Conservation (phyloP, 495 filamentous ascomycete genomes). For the Aspergillus heteromorphus region DNA sequence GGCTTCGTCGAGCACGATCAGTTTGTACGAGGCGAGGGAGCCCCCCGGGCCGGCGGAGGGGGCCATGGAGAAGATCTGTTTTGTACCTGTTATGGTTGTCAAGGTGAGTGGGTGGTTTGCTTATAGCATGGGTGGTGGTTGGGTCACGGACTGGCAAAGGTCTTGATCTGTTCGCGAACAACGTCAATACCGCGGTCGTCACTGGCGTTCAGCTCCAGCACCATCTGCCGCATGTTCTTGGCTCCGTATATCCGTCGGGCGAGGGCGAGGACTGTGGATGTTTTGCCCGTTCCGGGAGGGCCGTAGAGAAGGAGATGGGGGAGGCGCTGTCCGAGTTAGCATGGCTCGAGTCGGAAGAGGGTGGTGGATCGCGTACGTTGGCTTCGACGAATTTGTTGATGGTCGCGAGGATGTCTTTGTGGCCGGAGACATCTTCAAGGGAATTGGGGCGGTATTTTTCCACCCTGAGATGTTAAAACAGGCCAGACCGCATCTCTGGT, state of each 20-base stretch:
- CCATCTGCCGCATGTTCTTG: conserved; percentile 96
- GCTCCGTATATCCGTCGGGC: conserved; percentile 87
- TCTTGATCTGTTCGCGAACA: conserved; percentile 98
- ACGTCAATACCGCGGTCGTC: conserved; percentile 98
- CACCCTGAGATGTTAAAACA: conserved; percentile 63
- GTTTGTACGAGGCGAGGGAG: conserved; percentile 74
- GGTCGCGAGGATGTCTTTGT: conserved; percentile 93
- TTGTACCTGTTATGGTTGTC: no score
- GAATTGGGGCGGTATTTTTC: conserved; percentile 94
- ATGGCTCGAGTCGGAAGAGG: neutral
- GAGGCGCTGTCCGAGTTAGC: conserved; percentile 50
- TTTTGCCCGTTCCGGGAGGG: conserved; percentile 95
- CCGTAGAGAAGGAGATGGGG: conserved; percentile 98
- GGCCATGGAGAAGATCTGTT: conserved; percentile 59
- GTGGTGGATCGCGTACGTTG: conserved; percentile 49
- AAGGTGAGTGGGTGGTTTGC: conserved; percentile 35
- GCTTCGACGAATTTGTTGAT: conserved; percentile 95
- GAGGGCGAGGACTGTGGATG: conserved; percentile 90
- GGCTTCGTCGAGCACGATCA: conserved; percentile 96
- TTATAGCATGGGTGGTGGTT: neutral
- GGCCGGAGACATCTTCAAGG: conserved; percentile 90
- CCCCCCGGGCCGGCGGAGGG: conserved; percentile 39
- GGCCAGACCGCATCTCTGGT: neutral
- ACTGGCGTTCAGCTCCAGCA: conserved; percentile 92
- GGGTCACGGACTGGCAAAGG: conserved; percentile 68